Evolutionary conservation across 768 basidiomycete genomes (phyloP).

Genomic region (Sporobolomyces roseus): DNA sequence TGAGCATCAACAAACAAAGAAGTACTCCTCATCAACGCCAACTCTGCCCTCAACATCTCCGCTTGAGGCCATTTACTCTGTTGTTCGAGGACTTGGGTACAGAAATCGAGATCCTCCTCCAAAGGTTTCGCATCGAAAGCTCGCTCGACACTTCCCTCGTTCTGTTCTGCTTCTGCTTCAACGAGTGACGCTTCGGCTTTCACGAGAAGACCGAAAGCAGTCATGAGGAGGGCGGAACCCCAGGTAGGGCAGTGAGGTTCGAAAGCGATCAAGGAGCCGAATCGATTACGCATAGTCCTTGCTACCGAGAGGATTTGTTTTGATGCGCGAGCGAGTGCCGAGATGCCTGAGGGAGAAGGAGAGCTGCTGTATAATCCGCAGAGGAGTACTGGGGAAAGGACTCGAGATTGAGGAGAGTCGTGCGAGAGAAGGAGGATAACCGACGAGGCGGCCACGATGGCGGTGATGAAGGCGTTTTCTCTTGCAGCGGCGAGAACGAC

Average conservation of each 20-base stretch:
- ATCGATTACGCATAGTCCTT: not conserved
- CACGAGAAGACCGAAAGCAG: not conserved
- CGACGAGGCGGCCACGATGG: not conserved
- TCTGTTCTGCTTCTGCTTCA: not conserved
- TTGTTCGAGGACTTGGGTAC: not conserved
- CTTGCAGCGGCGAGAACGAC: not conserved
- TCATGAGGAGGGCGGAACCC: not conserved
- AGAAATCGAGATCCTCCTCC: conserved; percentile 2
- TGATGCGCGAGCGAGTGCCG: not conserved
- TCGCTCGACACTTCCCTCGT: not conserved
- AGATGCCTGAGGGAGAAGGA: not conserved
- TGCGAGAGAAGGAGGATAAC: not conserved
- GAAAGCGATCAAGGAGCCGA: not conserved
- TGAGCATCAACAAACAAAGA: too few relatives aligned
- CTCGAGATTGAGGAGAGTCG: not conserved
- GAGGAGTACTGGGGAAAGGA: not conserved
- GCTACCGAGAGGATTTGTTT: not conserved
- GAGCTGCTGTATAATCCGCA: not conserved
- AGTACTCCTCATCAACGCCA: not conserved
- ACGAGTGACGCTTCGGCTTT: not conserved
- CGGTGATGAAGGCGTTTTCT: not conserved
- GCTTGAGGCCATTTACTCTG: not conserved
- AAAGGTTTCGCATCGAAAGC: not conserved
- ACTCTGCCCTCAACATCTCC: not conserved
- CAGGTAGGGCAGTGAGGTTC: not conserved